A percentile compares a stretch with the other conserved stretches of the same genome.
These are phyloP conservation scores for Neostapfia colusana DNA, from an alignment of 176 grass and related monocot species.

Conservation along the genomic window DNA sequence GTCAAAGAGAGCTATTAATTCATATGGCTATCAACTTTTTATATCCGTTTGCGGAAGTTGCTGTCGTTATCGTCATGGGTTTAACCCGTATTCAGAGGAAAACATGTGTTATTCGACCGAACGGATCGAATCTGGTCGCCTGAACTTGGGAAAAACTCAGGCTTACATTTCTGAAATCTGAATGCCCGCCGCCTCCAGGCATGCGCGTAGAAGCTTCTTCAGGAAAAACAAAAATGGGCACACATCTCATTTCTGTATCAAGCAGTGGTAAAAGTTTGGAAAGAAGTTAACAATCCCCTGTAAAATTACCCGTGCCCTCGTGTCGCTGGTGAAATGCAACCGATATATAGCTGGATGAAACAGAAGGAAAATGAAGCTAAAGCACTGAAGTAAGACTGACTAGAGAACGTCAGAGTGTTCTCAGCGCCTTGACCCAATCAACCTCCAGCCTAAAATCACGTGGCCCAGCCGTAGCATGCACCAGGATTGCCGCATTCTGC, in stretches of 20 bases:
- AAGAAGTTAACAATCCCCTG: background rate
- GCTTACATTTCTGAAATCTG: too few relatives aligned
- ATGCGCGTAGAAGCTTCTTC: background rate
- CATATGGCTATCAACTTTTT: background rate
- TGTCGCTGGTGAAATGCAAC: background rate
- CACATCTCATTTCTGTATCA: background rate
- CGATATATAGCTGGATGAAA: background rate
- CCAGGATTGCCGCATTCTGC: conserved; percentile 78
- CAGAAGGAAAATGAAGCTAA: background rate
- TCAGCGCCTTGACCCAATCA: conserved; percentile 93
- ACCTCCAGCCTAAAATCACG: conserved; percentile 77
- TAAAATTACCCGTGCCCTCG: background rate
- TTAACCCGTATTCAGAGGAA: too few relatives aligned
- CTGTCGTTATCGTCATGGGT: too few relatives aligned
- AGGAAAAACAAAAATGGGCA: background rate
- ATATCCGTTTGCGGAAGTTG: too few relatives aligned
- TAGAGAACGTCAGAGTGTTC: conserved; percentile 33
- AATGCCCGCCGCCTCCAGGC: background rate
- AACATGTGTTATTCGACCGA: background rate
- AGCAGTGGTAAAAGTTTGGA: background rate
- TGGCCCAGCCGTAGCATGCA: conserved; percentile 69
- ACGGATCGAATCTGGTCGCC: background rate
- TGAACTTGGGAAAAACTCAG: too few relatives aligned
- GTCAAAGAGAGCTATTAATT: background rate
- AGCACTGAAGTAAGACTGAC: background rate